These are phyloP conservation scores for Rhodotorula paludigena DNA, from an alignment of 768 basidiomycete genomes.

Conservation along the genomic window DNA sequence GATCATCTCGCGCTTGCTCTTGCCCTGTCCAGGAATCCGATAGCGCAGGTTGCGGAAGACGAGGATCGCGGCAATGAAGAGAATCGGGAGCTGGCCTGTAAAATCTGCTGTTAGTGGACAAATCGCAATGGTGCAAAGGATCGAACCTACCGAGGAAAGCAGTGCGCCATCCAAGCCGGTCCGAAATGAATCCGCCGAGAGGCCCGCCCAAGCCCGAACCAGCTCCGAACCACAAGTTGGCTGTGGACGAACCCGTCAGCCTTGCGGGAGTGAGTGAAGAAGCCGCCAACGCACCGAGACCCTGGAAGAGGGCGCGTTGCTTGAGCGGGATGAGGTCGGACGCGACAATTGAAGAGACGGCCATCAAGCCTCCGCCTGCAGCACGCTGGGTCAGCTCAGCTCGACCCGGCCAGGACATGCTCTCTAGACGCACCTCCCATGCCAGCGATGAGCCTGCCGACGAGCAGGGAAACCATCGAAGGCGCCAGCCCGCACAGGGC, in stretches of 20 bases:
- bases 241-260: slow-evolving; percentile 11
- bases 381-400: not conserved
- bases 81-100: slow-evolving; percentile 63
- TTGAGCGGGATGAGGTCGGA: slow-evolving; percentile 84
- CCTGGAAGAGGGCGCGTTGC: slow-evolving; percentile 84
- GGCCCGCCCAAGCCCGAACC: slow-evolving; percentile 54
- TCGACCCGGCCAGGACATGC: too few relatives aligned
- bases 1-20: slow-evolving; percentile 35
- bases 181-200: slow-evolving; percentile 45
- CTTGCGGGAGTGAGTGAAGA: not conserved
- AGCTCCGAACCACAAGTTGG: slow-evolving; percentile 61
- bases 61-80: slow-evolving; percentile 65
- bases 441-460: slow-evolving; percentile 57
- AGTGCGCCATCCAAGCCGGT: slow-evolving; percentile 58
- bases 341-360: slow-evolving; percentile 56
- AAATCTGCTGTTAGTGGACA: not conserved
- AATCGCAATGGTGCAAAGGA: slow-evolving; percentile 5
- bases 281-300: slow-evolving; percentile 59
- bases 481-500: slow-evolving; percentile 78
- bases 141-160: slow-evolving; percentile 62
- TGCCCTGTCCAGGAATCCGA: slow-evolving; percentile 54
- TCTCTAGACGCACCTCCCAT: slow-evolving; percentile 38
- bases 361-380: slow-evolving; percentile 64
- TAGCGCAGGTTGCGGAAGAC: slow-evolving; percentile 76
- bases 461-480: slow-evolving; percentile 75